Conservation (phyloP, 345 rosid species). For the Moringa oleifera region DNA sequence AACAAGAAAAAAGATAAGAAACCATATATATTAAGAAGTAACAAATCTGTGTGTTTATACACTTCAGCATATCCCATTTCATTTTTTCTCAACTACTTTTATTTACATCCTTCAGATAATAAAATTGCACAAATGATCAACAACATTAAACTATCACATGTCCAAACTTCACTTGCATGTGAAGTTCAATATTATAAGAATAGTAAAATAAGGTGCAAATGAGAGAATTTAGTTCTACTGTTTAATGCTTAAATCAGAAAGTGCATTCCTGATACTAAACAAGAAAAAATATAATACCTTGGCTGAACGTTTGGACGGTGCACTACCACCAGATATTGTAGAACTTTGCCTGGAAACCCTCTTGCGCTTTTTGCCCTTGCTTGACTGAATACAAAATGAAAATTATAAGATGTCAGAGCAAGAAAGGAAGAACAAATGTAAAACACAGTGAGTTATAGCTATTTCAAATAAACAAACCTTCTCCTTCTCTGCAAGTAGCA, state of each 20-base stretch:
- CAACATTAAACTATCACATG: neutral
- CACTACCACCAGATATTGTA: slow-evolving; percentile 36
- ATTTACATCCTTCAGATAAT: neutral
- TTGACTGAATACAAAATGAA: slow-evolving; percentile 37
- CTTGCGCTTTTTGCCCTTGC: slow-evolving; percentile 68
- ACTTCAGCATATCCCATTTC: neutral
- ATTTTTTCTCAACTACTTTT: neutral
- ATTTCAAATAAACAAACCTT: slow-evolving; percentile 31
- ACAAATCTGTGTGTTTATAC: neutral
- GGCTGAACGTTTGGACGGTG: slow-evolving; percentile 44
- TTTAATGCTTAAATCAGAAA: neutral
- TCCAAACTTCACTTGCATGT: neutral
- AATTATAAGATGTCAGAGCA: neutral
- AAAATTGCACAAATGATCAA: neutral
- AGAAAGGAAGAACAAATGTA: neutral
- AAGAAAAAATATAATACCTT: slow-evolving; percentile 46
- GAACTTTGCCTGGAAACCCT: slow-evolving; percentile 45
- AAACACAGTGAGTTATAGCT: neutral
- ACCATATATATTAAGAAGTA: neutral
- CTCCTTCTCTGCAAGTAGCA: slow-evolving; percentile 66
- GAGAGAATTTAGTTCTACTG: too few species aligned
- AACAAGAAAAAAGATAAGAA: neutral
- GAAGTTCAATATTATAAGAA: neutral
- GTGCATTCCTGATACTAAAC: neutral
- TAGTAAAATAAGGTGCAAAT: neutral